Evolutionary conservation across 2,329 filamentous ascomycete species (phyloP), one percentile per base, ranked within the genome.

Genomic region (Nakataea oryzae): DNA sequence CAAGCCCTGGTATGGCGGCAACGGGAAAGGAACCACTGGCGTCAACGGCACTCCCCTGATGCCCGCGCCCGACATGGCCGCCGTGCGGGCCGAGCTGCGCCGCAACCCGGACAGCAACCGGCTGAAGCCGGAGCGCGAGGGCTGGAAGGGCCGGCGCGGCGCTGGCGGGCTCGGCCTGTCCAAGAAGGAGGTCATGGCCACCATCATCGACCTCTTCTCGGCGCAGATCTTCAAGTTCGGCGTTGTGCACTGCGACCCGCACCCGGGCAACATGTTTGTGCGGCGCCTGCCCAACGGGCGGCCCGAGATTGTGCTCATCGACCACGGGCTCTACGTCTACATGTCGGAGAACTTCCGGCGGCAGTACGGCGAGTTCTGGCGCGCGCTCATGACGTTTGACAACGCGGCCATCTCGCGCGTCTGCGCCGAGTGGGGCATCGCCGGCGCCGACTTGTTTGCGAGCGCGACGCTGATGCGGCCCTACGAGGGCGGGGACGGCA

Each of bases 191-290:
- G 91, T 97, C 63, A 97, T 97, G 95, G 89, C 88, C 7, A 97
- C 91, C 34, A 97, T 97, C 86, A 85, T 97, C 59, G 93, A 97
- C 72, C 82, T 97, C 41, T 99, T 97, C 78, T 90, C 88, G n/a
- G 93, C 91, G 2, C 93, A 97, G 72, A 97, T 97, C 82, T 99
- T 97, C 79, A 88, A 96, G 66, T 97, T 91, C 90, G 95, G 95
- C 14, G 84, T 90, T 56, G 90, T 97, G 0, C 93, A 99, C 77
- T 97, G 93, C 76, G 95, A 99, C 73, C 95, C 95, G 12, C 95
- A 99, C 71, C 95, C 95, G 1, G 93, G 93, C 30, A 99, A 99
- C 76, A 95, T 97, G 73, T 96, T 99, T 76, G 88, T 97, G 70
- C 89, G 95, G 11, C 88, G 95, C 11, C 80, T 91, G 21, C 89